These are phyloP conservation scores for Kernera saxatilis DNA, from an alignment of 345 rosid genomes.

Conservation along the genomic window DNA sequence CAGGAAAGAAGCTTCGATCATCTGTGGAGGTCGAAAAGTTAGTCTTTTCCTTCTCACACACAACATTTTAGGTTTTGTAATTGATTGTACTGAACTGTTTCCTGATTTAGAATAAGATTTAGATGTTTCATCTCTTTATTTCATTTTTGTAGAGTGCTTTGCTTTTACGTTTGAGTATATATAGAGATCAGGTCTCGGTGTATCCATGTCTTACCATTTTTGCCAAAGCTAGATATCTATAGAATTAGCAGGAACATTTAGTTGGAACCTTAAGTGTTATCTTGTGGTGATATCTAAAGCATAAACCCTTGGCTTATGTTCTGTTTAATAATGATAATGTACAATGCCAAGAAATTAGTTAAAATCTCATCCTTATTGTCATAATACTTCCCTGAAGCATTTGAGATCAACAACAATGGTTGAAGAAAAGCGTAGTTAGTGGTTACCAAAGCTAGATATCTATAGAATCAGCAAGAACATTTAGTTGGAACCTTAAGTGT, in stretches of 20 bases:
- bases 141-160: too few relatives aligned
- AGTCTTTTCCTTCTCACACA: too few relatives aligned
- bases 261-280: neutral
- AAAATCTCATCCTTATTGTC: neutral
- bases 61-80: too few relatives aligned
- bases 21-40: constrained; percentile 73
- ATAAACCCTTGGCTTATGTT: neutral
- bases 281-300: neutral
- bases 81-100: too few relatives aligned
- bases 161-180: too few relatives aligned
- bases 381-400: neutral
- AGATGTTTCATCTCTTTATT: too few relatives aligned
- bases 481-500: neutral
- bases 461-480: neutral
- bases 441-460: neutral
- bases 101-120: too few relatives aligned
- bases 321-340: neutral
- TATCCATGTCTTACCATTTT: too few relatives aligned
- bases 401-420: neutral
- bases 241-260: neutral
- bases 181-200: too few relatives aligned
- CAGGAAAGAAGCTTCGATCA: constrained; percentile 85
- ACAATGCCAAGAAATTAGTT: neutral
- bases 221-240: too few relatives aligned
- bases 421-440: neutral